A percentile compares a stretch with the other conserved stretches of the same genome.
Evolutionary conservation across 805 yeast genomes (phyloP).

Genomic region (Ogataea wickerhamii): DNA sequence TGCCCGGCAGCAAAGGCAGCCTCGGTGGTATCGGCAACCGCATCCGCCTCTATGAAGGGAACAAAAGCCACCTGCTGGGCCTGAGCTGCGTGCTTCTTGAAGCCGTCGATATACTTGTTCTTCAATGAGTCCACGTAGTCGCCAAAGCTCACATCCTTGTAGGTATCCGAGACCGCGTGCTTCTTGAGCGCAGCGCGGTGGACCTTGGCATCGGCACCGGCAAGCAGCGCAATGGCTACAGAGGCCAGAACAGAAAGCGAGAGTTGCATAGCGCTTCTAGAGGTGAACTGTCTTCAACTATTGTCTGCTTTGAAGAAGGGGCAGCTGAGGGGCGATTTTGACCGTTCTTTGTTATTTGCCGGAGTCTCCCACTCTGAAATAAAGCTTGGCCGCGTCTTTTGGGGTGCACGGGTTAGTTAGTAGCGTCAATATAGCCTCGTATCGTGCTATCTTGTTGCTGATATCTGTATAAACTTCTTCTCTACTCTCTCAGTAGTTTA

Average conservation of each 20-base stretch:
- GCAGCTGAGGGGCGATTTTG: neutral
- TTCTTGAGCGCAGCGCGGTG: constrained; percentile 46
- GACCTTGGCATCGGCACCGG: constrained; percentile 37
- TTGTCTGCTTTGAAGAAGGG: neutral
- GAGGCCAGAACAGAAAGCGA: constrained; percentile 39
- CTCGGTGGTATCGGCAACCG: constrained; percentile 7
- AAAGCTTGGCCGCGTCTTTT: too few species aligned
- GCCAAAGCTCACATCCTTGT: constrained; percentile 41
- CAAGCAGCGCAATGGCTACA: constrained; percentile 38
- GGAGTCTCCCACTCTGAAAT: too few species aligned
- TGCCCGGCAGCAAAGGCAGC: constrained; percentile 39
- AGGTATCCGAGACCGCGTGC: constrained; percentile 45
- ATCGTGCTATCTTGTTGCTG: too few species aligned
- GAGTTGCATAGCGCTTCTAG: too few species aligned
- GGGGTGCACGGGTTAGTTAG: too few species aligned
- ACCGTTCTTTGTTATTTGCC: too few species aligned
- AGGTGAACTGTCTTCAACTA: too few species aligned
- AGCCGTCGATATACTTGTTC: constrained; percentile 43
- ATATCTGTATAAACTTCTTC: too few species aligned
- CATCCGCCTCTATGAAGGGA: constrained; percentile 37
- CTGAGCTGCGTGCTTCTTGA: constrained; percentile 29
- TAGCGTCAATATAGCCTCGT: too few species aligned
- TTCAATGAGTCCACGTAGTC: constrained; percentile 49
- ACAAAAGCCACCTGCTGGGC: constrained; percentile 32
- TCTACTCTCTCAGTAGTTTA: too few species aligned